Evolutionary conservation across 768 basidiomycete species (phyloP).

Genomic region (Chalciporus pseudorubinellus): DNA sequence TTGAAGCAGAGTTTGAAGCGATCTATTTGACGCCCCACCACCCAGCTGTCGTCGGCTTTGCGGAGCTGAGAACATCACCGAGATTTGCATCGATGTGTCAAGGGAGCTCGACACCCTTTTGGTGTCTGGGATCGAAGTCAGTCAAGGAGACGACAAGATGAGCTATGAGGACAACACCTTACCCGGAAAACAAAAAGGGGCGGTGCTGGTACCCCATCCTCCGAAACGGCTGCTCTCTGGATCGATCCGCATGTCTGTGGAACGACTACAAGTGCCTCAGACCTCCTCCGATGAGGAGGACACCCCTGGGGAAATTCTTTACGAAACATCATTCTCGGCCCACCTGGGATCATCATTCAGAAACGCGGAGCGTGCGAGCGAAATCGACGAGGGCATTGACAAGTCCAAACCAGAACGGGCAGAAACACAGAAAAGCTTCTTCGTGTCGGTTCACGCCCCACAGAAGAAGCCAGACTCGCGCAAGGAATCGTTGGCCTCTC

Average conservation of each 20-base stretch:
- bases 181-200: too few species aligned
- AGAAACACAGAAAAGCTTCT: background rate
- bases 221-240: conserved; percentile 5
- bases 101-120: background rate
- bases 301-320: background rate
- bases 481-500: too few species aligned
- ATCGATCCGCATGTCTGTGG: conserved; percentile 18
- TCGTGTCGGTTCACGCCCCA: too few species aligned
- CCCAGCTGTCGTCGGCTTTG: too few species aligned
- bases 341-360: background rate
- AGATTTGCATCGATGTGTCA: too few species aligned
- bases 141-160: too few species aligned
- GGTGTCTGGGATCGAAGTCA: background rate
- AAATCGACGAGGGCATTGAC: background rate
- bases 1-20: too few species aligned
- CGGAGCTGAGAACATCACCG: too few species aligned
- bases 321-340: background rate
- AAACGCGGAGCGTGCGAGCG: background rate
- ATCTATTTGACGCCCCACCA: too few species aligned
- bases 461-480: too few species aligned
- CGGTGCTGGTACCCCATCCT: background rate
- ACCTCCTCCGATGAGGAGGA: background rate
- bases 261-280: background rate
- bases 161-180: too few species aligned
- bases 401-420: background rate